Evolutionary conservation across 2,329 filamentous ascomycete species (phyloP).

Genomic region (Neurospora sp.): DNA sequence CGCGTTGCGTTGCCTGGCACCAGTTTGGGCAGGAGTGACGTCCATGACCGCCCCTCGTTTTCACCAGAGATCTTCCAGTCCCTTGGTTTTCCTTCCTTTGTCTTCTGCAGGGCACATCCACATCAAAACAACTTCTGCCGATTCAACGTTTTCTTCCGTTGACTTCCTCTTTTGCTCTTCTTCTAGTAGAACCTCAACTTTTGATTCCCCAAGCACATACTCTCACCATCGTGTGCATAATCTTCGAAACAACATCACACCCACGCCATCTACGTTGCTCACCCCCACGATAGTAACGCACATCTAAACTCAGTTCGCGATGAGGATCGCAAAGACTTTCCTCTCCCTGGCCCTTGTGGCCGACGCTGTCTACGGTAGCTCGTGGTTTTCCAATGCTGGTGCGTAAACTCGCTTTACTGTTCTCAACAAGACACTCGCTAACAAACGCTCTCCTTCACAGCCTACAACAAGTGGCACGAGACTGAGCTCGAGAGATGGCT

Average conservation of each 20-base stretch:
- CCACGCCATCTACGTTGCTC: neutral
- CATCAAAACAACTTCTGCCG: neutral
- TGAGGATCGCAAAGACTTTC: conserved; percentile 69
- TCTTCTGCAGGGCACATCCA: neutral
- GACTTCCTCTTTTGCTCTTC: neutral
- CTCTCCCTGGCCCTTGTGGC: conserved; percentile 64
- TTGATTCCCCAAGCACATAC: neutral
- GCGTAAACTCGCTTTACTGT: conserved; percentile 27
- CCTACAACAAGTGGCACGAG: conserved; percentile 98
- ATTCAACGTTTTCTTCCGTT: neutral
- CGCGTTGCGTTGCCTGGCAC: neutral
- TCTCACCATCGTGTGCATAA: neutral
- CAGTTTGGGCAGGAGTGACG: neutral
- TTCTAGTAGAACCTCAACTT: neutral
- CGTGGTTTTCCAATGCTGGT: conserved; percentile 84
- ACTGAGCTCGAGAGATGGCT: conserved; percentile 97
- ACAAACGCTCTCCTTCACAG: conserved; percentile 37
- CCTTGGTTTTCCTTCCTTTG: neutral
- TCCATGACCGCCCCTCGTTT: neutral
- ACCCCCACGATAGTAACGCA: neutral
- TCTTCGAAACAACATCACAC: neutral
- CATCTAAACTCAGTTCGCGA: conserved; percentile 32
- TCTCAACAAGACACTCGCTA: conserved; percentile 2
- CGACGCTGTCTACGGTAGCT: conserved; percentile 60
- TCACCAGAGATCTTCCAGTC: neutral